Base-by-base conservation (phyloP, 129 eudicot species). In the Centrapalus pauciflorus region DNA sequence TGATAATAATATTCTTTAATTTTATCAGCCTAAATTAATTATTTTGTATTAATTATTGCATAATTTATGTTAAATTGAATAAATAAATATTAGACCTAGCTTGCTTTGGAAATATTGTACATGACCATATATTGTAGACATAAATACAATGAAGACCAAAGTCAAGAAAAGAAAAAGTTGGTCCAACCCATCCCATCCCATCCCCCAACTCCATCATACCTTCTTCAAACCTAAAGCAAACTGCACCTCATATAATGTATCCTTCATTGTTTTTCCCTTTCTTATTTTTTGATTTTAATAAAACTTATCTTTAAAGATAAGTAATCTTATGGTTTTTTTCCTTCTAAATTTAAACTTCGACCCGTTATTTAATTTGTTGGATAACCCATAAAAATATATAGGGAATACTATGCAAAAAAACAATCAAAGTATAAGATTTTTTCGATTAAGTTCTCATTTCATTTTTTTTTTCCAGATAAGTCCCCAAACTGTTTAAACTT, bases 131-230 rank as follows among this genome's bases (percentile, higher is more conserved):
- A n/a, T 40, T 54, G 72, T 55, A n/a, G n/a, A n/a, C 69, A 56
- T 45, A 34, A 54, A 55, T 52, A 73, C 61, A 76, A 49, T 48
- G 70, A 37, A 48, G 56, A 69, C 61, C 62, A 59, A 71, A 60
- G 56, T 66, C 74, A 57, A 37, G 48, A 34, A 49, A 56, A 50
- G 14, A 19, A 50, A 80, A 62, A 75, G 84, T 66, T 48, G 81
- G 77, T 80, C 71, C 71, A 80, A 70, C 81, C 81, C 81, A 75
- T 75, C 78, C 71, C 71, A 80, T 64, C 81, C 81, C 81, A 75
- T 75, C 78, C 65, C 84, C 58, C 84, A 70, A 75, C 84, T 80
- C 81, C 84, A 80, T 75, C 66, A 75, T 75, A 56, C 66, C 75
- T 58, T 75, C 75, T 28, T 63, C 55, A 74, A 69, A 74, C 80